Evolutionary conservation across 208 protist species (phyloP).

Genomic region (Acanthamoeba castellanii): DNA sequence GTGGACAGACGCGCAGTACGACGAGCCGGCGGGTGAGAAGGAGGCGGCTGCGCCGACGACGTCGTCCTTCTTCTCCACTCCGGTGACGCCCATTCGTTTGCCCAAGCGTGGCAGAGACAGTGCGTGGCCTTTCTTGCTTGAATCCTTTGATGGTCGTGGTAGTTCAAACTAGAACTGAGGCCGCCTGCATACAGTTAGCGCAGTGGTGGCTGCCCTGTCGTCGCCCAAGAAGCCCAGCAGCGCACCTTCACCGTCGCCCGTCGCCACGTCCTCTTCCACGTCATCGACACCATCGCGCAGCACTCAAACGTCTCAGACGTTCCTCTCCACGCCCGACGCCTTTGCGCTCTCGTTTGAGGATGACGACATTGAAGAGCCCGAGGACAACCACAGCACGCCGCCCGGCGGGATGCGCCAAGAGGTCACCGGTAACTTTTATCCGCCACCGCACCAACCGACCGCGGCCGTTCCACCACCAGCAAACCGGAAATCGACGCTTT

Average conservation of each 20-base stretch:
- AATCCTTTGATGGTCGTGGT: neutral
- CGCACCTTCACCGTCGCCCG: neutral
- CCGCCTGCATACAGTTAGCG: neutral
- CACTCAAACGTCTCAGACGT: neutral
- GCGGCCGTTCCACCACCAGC: neutral
- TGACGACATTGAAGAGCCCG: neutral
- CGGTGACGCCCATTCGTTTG: neutral
- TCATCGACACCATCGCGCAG: neutral
- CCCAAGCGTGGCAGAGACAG: constrained; percentile 6
- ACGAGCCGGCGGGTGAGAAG: neutral
- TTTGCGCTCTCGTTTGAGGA: constrained; percentile 6
- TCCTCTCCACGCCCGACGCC: neutral
- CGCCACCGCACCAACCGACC: neutral
- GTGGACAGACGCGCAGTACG: neutral
- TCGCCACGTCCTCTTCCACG: neutral
- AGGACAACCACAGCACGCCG: neutral
- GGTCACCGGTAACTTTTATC: neutral
- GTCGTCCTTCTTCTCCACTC: constrained; percentile 30
- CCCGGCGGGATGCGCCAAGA: neutral
- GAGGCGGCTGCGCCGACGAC: neutral
- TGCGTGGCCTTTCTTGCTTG: neutral
- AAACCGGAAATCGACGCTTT: neutral
- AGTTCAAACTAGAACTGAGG: neutral
- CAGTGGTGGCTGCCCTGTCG: constrained; percentile 10
- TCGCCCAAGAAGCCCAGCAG: constrained; percentile 28